These are phyloP conservation scores for Rhizopogon vinicolor DNA, from an alignment of 768 basidiomycete species.

Conservation along the genomic window DNA sequence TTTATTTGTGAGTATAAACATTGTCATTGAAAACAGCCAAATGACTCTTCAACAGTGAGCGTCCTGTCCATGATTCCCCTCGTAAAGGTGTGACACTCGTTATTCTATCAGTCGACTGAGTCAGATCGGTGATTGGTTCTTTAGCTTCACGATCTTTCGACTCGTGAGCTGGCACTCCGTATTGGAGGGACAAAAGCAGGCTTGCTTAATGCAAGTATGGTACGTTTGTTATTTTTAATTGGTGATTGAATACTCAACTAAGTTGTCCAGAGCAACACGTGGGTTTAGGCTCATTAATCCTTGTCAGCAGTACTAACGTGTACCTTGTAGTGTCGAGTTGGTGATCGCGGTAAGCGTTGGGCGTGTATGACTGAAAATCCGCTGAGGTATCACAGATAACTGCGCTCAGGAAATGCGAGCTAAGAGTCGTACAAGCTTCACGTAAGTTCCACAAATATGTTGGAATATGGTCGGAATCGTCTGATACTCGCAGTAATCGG, in stretches of 20 bases:
- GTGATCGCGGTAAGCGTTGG: slow-evolving; percentile 61
- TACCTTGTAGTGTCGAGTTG: slow-evolving; percentile 41
- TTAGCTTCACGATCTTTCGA: slow-evolving; percentile 75
- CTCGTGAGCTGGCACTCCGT: slow-evolving; percentile 65
- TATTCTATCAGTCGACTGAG: neutral
- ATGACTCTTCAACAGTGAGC: slow-evolving; percentile 39
- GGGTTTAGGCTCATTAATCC: slow-evolving; percentile 4
- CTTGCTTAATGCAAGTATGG: slow-evolving; percentile 77
- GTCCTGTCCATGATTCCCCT: slow-evolving; percentile 72
- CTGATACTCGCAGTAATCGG: slow-evolving; percentile 57
- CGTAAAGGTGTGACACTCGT: slow-evolving; percentile 48
- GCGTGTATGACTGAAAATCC: neutral
- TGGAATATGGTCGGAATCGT: neutral
- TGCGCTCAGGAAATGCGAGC: slow-evolving; percentile 76
- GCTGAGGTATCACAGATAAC: slow-evolving; percentile 46
- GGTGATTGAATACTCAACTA: neutral
- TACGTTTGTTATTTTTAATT: slow-evolving; percentile 30
- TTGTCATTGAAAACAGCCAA: neutral
- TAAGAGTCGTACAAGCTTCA: slow-evolving; percentile 77
- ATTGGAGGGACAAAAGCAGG: slow-evolving; percentile 77
- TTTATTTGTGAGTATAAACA: slow-evolving; percentile 50
- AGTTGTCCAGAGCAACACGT: slow-evolving; percentile 56
- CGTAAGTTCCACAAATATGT: slow-evolving; percentile 35
- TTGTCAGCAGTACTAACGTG: neutral
- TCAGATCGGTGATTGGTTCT: slow-evolving; percentile 3